phyloP scores from a whole-genome alignment of 768 basidiomycete genomes.

The Amanita polypyramis region DNA sequence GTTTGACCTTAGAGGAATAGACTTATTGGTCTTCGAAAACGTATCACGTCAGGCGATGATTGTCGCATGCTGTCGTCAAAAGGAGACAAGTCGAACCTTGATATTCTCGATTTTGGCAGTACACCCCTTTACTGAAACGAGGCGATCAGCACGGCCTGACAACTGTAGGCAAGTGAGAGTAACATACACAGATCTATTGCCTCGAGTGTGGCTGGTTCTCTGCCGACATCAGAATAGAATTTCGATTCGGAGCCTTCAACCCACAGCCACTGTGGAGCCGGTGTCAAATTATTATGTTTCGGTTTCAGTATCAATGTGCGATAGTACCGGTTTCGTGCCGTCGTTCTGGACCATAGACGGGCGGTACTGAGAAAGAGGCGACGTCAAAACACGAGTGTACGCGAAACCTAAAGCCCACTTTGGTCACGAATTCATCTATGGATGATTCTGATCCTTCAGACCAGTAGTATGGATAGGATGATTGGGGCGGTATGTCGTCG shows the following conservation, averaged over 20 bases:
- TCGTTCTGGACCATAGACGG: constrained; percentile 76
- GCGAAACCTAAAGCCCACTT: constrained; percentile 23
- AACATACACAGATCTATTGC: constrained; percentile 34
- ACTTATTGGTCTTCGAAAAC: constrained; percentile 40
- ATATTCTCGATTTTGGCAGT: constrained; percentile 50
- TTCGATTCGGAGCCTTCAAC: constrained; percentile 22
- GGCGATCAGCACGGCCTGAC: background rate
- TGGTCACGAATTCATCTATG: constrained; percentile 43
- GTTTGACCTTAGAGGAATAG: constrained; percentile 56
- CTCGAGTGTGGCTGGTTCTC: constrained; percentile 31
- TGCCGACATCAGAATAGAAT: background rate
- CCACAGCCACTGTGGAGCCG: constrained; percentile 55
- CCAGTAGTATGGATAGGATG: constrained; percentile 44
- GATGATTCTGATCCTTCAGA: constrained; percentile 26
- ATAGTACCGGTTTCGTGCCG: constrained; percentile 55
- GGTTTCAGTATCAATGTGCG: background rate
- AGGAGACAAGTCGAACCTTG: constrained; percentile 28
- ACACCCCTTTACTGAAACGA: constrained; percentile 40
- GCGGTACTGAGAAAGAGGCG: constrained; percentile 36
- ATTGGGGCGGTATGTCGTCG: constrained; percentile 30
- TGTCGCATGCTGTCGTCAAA: background rate
- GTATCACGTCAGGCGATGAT: background rate
- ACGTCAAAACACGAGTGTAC: background rate
- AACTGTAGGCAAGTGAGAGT: background rate
- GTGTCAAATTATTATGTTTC: background rate